Percentiles rank a stretch among this genome's conserved stretches.
Conservation (phyloP, 805 yeast genomes). For the Pichia cephalocereana region DNA sequence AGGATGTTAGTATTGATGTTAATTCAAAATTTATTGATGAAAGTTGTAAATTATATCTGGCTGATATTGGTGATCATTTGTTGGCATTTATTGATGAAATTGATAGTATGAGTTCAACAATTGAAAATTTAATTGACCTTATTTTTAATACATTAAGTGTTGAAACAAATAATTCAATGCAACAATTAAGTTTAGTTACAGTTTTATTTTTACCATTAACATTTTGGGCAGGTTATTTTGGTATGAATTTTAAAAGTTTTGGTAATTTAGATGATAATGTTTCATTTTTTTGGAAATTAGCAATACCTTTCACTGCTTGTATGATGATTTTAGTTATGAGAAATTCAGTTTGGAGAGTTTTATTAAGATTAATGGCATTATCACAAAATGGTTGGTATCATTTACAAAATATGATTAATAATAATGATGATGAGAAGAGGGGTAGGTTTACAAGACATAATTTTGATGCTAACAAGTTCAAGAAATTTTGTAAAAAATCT, state of each 20-base stretch:
- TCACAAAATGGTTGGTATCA: not conserved
- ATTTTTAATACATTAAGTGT: constrained; percentile 51
- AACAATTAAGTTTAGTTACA: constrained; percentile 43
- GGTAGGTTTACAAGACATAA: not conserved
- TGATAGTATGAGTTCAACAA: constrained; percentile 43
- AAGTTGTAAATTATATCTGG: constrained; percentile 37
- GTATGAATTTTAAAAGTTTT: constrained; percentile 43
- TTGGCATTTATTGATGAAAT: constrained; percentile 43
- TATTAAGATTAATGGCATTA: constrained; percentile 1
- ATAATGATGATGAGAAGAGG: not conserved
- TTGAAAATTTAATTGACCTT: constrained; percentile 41
- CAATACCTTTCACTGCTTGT: constrained; percentile 32
- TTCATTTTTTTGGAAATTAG: constrained; percentile 39
- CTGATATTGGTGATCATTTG: constrained; percentile 51
- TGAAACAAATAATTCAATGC: constrained; percentile 46
- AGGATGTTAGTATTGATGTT: constrained; percentile 27
- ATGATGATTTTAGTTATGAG: constrained; percentile 30
- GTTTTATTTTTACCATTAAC: constrained; percentile 51
- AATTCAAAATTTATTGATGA: constrained; percentile 28
- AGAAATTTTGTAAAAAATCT: not conserved
- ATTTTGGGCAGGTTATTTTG: constrained; percentile 54
- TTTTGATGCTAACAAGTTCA: not conserved
- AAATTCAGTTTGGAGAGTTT: constrained; percentile 14
- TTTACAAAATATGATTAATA: too few relatives aligned
- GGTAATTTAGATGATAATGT: constrained; percentile 31